Conservation (phyloP, 2,329 filamentous ascomycete genomes). For the Colletotrichum sp. region DNA sequence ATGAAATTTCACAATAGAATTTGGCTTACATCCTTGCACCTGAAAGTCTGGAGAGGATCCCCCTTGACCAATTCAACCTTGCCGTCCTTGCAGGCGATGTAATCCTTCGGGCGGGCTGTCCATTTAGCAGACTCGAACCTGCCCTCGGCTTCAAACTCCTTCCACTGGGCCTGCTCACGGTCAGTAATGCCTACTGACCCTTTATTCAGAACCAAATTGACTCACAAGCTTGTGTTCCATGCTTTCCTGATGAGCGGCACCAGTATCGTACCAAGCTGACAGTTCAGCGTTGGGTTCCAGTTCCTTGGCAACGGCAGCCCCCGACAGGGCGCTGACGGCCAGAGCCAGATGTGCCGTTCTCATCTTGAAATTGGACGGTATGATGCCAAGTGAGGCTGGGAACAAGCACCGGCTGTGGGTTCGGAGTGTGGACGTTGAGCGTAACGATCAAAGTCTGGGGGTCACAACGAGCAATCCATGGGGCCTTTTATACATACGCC, state of each 20-base stretch:
- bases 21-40: conserved; percentile 39
- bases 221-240: conserved; percentile 23
- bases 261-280: conserved; percentile 22
- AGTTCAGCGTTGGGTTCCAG: conserved; percentile 18
- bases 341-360: background rate
- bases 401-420: background rate
- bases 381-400: background rate
- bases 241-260: conserved; percentile 21
- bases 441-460: background rate
- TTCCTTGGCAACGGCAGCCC: conserved; percentile 14
- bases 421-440: background rate
- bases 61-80: conserved; percentile 43
- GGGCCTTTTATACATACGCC: background rate
- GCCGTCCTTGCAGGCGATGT: conserved; percentile 40
- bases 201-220: background rate
- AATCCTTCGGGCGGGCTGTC: conserved; percentile 25
- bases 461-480: background rate
- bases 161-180: conserved; percentile 32
- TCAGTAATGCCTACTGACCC: background rate
- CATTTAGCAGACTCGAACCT: conserved; percentile 38
- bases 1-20: accelerated
- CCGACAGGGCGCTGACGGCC: background rate
- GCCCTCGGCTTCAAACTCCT: conserved; percentile 34
- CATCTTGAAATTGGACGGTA: background rate
- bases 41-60: conserved; percentile 47